Evolutionary conservation across 768 basidiomycete species (phyloP).

Genomic region (Amylocystis lapponica): DNA sequence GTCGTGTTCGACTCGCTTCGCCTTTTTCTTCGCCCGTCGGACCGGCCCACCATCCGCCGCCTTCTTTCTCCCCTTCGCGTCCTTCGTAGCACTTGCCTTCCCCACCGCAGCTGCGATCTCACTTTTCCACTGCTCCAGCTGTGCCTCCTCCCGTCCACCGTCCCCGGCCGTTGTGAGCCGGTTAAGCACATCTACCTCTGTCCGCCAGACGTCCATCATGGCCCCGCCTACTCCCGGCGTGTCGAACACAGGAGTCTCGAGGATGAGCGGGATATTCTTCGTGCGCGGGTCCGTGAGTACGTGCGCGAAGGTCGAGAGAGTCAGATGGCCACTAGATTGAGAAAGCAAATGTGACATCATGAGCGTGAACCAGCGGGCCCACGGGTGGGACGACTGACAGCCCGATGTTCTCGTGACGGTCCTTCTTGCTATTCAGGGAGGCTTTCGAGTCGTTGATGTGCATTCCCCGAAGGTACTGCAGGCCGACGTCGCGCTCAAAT

Average conservation of each 20-base stretch:
- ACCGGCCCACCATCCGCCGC: conserved; percentile 2
- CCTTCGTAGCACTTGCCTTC: conserved; percentile 7
- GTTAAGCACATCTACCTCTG: conserved; percentile 63
- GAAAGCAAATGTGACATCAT: not conserved
- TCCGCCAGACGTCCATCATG: conserved; percentile 60
- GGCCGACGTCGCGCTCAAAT: conserved; percentile 66
- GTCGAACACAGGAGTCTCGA: conserved; percentile 78
- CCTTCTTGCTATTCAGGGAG: conserved; percentile 56
- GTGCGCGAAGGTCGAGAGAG: conserved; percentile 54
- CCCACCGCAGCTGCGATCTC: conserved; percentile 14
- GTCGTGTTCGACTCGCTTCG: conserved; percentile 12
- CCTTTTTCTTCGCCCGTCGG: conserved; percentile 9
- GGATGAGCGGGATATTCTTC: conserved; percentile 67
- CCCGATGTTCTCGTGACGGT: conserved; percentile 83
- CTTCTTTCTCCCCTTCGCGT: conserved; percentile 13
- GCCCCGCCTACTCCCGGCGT: conserved; percentile 7
- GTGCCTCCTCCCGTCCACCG: not conserved
- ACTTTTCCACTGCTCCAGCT: conserved; percentile 8
- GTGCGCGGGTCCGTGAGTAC: conserved; percentile 66
- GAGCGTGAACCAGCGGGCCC: not conserved
- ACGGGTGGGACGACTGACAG: conserved; percentile 47
- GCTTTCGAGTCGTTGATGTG: conserved; percentile 84
- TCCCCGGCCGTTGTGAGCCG: conserved; percentile 19
- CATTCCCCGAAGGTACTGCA: conserved; percentile 73
- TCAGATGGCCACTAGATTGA: conserved; percentile 55